Base-by-base conservation (phyloP, 1,284 basidiomycete genomes). In the Cutaneotrichosporon cutaneum region DNA sequence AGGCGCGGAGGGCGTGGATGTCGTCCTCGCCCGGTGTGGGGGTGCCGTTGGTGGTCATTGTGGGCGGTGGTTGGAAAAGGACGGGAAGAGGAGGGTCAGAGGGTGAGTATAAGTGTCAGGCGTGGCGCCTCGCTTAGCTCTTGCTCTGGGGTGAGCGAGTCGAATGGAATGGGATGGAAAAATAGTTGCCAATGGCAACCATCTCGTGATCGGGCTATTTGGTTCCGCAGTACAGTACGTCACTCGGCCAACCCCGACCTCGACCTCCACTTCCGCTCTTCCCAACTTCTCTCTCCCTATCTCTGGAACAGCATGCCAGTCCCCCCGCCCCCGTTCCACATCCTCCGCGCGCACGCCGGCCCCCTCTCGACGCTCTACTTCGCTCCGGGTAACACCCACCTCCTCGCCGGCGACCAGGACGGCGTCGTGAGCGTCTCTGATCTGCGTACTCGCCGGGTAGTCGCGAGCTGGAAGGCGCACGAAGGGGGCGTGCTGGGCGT, bases 321-420 rank as follows among this genome's bases (percentile, higher is more conserved):
- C 18, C 30, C 68, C 10, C 59, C 70, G 13, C 60, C 77, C 16
- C 81, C 81, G 4, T 82, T 84, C 26, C 89, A 92, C 71, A 81
- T 90, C n/a, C 81, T 94, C 24, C 87, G 92, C 8, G 81, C 84
- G 1, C 92, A 94, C 72, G 79, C 82, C 0, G 78, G 84, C 0
- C 82, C 87, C 7, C 76, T 94, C 22, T 67, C 74, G 1, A 56
- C 68, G 8, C 83, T 81, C 55, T 80, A 82, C 0, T 79, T 90
- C 68, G 88, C 89, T 1, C 68, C 80, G 6, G 85, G 88, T 72
- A 90, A 92, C 72, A 85, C 88, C 65, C 81, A 88, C 16, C 81
- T 95, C 4, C 91, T 90, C 75, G 88, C 91, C 2, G 93, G 88
- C 4, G 92, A 95, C 70, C 81, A 84, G 13, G 83, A 86, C 16